Conservation (phyloP, 2,329 filamentous ascomycete genomes). For the Colletotrichum musicola region DNA sequence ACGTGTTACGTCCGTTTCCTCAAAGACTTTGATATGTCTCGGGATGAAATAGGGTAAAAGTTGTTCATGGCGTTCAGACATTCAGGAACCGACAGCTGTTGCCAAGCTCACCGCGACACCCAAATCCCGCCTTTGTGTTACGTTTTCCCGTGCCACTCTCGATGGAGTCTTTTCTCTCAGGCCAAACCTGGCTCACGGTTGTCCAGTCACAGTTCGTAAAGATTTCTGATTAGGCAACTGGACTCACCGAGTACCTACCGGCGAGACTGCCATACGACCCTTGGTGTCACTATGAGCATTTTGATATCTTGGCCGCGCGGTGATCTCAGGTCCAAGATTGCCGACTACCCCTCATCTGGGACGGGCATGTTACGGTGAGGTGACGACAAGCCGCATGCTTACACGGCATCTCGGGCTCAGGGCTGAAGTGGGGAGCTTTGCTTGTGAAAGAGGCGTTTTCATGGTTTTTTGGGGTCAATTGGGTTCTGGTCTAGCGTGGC, state of each 20-base stretch:
- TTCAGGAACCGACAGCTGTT: neutral
- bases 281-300: neutral
- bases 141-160: constrained; percentile 8
- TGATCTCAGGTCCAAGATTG: neutral
- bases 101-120: constrained; percentile 13
- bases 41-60: neutral
- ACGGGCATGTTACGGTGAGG: constrained; percentile 5
- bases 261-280: neutral
- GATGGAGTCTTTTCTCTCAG: constrained; percentile 9
- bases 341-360: neutral
- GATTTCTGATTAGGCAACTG: constrained; percentile 3
- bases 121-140: constrained; percentile 1
- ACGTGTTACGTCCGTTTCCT: neutral
- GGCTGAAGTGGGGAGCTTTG: neutral
- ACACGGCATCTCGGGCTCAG: neutral
- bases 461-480: neutral
- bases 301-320: neutral
- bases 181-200: constrained; percentile 6
- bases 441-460: neutral
- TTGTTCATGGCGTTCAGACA: neutral
- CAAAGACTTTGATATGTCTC: neutral
- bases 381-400: neutral
- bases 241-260: neutral
- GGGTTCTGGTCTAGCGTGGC: neutral
- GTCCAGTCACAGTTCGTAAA: constrained; percentile 13